phyloP scores from a whole-genome alignment of 2,329 filamentous ascomycete species.

The Aspergillus sp. region DNA sequence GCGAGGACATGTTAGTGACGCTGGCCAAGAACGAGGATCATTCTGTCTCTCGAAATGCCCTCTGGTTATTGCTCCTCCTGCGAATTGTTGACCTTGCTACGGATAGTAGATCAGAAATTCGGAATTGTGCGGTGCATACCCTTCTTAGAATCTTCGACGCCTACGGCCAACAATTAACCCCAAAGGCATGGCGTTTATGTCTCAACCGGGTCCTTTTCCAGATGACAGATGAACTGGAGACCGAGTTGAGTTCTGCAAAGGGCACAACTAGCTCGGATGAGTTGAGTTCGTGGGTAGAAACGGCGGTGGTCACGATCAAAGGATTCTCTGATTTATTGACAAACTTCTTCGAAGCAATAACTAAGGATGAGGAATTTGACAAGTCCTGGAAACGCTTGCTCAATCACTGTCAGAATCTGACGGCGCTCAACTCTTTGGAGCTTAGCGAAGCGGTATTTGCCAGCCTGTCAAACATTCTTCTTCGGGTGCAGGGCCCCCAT shows the following conservation, averaged over 20 bases:
- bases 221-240: slow-evolving; percentile 69
- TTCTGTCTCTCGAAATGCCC: slow-evolving; percentile 52
- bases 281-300: slow-evolving; percentile 67
- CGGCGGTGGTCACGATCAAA: slow-evolving; percentile 70
- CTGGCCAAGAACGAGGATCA: slow-evolving; percentile 61
- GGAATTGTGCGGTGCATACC: slow-evolving; percentile 77
- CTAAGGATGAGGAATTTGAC: slow-evolving; percentile 65
- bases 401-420: slow-evolving; percentile 63
- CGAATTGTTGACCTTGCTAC: slow-evolving; percentile 40
- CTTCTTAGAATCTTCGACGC: slow-evolving; percentile 88
- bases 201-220: slow-evolving; percentile 78
- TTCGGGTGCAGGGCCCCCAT: slow-evolving; percentile 45
- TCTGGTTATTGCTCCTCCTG: slow-evolving; percentile 38
- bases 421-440: slow-evolving; percentile 65
- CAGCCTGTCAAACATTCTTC: slow-evolving; percentile 63
- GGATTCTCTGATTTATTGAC: slow-evolving; percentile 72
- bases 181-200: slow-evolving; percentile 80
- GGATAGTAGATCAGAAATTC: slow-evolving; percentile 40
- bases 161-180: slow-evolving; percentile 75
- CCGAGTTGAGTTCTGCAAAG: slow-evolving; percentile 36
- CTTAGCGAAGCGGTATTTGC: slow-evolving; percentile 71
- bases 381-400: slow-evolving; percentile 75
- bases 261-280: slow-evolving; percentile 24
- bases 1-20: slow-evolving; percentile 56
- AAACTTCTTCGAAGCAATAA: slow-evolving; percentile 72